phyloP scores from a whole-genome alignment of 768 basidiomycete genomes.

The Coprinellus micaceus region DNA sequence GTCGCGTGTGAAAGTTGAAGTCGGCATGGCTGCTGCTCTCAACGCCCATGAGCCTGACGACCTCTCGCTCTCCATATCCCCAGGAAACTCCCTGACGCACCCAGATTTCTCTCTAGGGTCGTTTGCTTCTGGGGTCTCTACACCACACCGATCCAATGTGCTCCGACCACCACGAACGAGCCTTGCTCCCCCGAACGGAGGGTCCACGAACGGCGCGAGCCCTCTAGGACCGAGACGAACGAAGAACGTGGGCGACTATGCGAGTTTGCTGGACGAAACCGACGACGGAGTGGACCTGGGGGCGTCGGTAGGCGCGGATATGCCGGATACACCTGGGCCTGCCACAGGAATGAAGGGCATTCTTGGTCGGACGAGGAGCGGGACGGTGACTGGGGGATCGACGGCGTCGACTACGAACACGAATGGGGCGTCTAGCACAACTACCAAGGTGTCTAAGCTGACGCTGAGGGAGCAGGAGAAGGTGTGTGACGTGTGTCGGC shows the following conservation, averaged over 20 bases:
- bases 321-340: constrained; percentile 52
- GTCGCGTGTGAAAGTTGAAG: not conserved
- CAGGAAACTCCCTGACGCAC: constrained; percentile 25
- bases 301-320: constrained; percentile 32
- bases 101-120: constrained; percentile 64
- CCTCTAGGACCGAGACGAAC: constrained; percentile 45
- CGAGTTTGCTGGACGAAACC: constrained; percentile 17
- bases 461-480: constrained; percentile 97
- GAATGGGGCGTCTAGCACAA: not conserved
- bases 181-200: constrained; percentile 48
- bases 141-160: constrained; percentile 35
- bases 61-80: not conserved
- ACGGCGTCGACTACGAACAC: constrained; percentile 40
- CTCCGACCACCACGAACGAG: constrained; percentile 38
- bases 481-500: constrained; percentile 39
- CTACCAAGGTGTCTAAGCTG: constrained; percentile 30
- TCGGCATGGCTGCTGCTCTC: constrained; percentile 11
- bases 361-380: constrained; percentile 5
- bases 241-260: constrained; percentile 20
- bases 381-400: constrained; percentile 26
- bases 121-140: constrained; percentile 49
- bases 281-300: constrained; percentile 31
- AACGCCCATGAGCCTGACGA: not conserved
- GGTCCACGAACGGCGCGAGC: constrained; percentile 48
- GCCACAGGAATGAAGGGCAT: constrained; percentile 35